Base-by-base conservation (phyloP, 2,329 filamentous ascomycete genomes). In the Botrytis squamosa region DNA sequence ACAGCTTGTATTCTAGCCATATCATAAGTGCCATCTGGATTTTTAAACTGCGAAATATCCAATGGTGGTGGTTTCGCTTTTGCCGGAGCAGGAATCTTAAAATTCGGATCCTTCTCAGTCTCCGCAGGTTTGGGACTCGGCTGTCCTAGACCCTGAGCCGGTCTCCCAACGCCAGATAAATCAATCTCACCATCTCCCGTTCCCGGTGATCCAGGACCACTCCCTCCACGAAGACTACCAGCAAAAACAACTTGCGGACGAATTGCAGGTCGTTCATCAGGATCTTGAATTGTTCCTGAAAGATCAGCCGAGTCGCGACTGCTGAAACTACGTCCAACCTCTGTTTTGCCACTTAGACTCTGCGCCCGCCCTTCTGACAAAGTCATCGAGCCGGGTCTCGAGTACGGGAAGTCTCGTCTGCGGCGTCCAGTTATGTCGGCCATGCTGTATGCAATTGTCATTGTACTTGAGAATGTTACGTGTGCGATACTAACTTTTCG, bases 1-100 rank as follows among this genome's bases (percentile, higher is more conserved):
- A 68, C 36, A 12, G 12, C 25, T 12, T 7, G 1, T 1, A 40
- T 1, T 38, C 36, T 40, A 1, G 1, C 16, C 22, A 52, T 10
- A 29, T 68, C 65, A 57, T 29, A 55, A 29, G 3, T 14, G 2
- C 46, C 65, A 29, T 57, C 65, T 36, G 64, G 33, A 40, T 55
- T 57, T 22, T n/a, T 63, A 16, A 63, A 63, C 36, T 63, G 38
- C 16, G 65, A 18, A 42, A 68, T 14, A 29, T 33, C 63, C 6
- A 42, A 0, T 2, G 1, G 0, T 36, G 14, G 40, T 5, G 4
- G 18, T 20, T 46, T 14, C 8, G 22, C 22, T 9, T 40, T 14
- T 29, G 14, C 22, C 1, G n/a, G 52, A 29, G 52, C 14, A 57
- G n/a, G 6, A 1, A 29, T 29, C n/a, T 20, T 42, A 5, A 8